Evolutionary conservation across 768 basidiomycete genomes (phyloP), one percentile per base, ranked within the genome.

Genomic region (Rhodotorula sphaerocarpa): DNA sequence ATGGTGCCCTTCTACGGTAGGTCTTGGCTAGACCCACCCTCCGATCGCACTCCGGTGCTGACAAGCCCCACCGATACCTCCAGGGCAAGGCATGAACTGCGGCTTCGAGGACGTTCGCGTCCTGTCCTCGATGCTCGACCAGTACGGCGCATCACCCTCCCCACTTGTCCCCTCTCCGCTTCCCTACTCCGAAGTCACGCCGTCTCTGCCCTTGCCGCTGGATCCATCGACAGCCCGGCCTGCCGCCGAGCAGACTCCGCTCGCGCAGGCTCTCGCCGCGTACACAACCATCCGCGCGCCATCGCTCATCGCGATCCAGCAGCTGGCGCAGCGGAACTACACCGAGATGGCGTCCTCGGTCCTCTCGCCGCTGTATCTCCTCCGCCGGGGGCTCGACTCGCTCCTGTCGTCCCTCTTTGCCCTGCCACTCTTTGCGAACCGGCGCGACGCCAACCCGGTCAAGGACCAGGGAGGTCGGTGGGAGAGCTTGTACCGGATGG

Each of bases 261-360:
- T 79, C 7, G 80, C 79, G 65, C 77, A 76, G 66, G 89, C 87
- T 31, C 79, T 99, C 70, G 75, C 80, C 65, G 80, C 81, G 68
- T 99, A 96, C 77, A 86, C 92, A 50, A 80, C 82, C 69, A 83
- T 80, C 63, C 82, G 93, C 71, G 83, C 91, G 75, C 84, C 86
- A 67, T 92, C 96, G 79, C 82, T 96, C 51, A 78, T 86, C 64
- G 90, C 92, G 57, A 96, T 96, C 66, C 85, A 83, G 75, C 83
- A 90, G 74, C 82, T 99, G 53, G 93, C 93, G 28, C 88, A 93
- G 86, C 81, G 86, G 71, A 96, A 99, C 78, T 99, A 96, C 92
- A 92, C 76, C 76, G 92, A 82, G 28, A 65, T 62, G 56, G 63
- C 59, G 21, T 68, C 65, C 27, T 33, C 48, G 34, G 61, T 65